Conservation (phyloP, 306 rosid species). For the Spatholobus suberectus region DNA sequence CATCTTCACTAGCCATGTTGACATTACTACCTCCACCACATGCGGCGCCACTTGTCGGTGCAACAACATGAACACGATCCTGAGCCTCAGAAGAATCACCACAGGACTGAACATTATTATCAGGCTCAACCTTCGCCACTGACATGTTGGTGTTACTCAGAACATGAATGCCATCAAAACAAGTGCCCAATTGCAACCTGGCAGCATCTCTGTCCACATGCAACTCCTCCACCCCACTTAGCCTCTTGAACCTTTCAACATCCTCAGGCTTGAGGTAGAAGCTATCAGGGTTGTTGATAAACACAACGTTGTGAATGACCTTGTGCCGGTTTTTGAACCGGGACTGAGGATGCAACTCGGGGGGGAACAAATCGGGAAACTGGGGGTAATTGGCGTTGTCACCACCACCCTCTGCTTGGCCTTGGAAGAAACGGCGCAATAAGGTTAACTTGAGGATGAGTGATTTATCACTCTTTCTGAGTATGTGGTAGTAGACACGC, state of each 20-base stretch:
- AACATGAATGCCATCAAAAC: conserved; percentile 10
- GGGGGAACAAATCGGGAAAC: conserved; percentile 66
- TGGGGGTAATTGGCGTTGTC: conserved; percentile 52
- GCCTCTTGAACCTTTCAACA: conserved; percentile 72
- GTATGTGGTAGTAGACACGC: conserved; percentile 51
- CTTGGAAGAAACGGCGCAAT: conserved; percentile 55
- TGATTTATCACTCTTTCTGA: conserved; percentile 61
- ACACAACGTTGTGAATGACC: conserved; percentile 48
- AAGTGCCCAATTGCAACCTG: conserved; percentile 32
- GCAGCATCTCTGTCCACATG: conserved; percentile 54
- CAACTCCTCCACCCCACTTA: conserved; percentile 63
- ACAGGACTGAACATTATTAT: conserved; percentile 15
- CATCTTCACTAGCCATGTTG: conserved; percentile 49
- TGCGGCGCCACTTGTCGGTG: conserved; percentile 60
- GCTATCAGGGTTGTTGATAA: conserved; percentile 53
- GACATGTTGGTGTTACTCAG: background rate
- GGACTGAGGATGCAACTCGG: conserved; percentile 51
- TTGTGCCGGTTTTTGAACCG: conserved; percentile 32
- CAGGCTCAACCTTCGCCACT: conserved; percentile 32
- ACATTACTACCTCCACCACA: conserved; percentile 49
- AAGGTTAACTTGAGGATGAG: conserved; percentile 36
- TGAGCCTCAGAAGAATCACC: conserved; percentile 41
- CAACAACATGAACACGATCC: conserved; percentile 43
- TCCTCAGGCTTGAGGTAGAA: conserved; percentile 50
- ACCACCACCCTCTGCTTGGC: conserved; percentile 34